Base-by-base conservation (phyloP, 805 yeast species). In the Lachancea meyersii region DNA sequence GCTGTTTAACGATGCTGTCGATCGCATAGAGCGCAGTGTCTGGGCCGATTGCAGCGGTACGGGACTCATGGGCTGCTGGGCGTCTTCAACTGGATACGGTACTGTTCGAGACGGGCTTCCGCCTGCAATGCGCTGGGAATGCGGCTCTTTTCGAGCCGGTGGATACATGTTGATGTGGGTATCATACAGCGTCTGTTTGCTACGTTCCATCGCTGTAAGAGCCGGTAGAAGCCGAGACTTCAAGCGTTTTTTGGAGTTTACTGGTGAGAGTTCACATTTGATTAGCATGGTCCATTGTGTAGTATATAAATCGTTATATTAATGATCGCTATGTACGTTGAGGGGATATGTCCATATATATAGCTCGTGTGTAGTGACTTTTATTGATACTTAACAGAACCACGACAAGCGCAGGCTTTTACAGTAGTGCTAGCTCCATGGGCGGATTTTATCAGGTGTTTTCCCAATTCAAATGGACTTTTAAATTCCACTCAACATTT, bases 91-190 rank as follows among this genome's bases (percentile, higher is more conserved):
- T n/a, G 53, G 55, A 40, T 52, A 50, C 11, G 56, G 53, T 16
- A 52, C 48, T 19, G 45, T 38, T 40, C 41, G 48, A 18, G 30
- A 34, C 11, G 37, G 32, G 28, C 35, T 34, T n/a, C 14, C 18
- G 22, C 35, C 17, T 8, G 18, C 17, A 8, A 17, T 30, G 16
- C 30, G 27, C 31, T 30, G 40, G 8, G 31, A 18, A 20, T 24
- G 5, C 11, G 17, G 30, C 30, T 39, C 35, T 36, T 22, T 18
- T 13, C 31, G 17, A 39, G 42, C 19, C 7, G 53, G 54, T n/a
- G 60, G 60, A 33, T 47, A 52, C 50, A 52, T 48, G 14, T 51
- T 52, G 20, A 55, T 53, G 35, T 54, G 56, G 22, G 45, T 51
- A 11, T 46, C 53, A 40, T 55, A 55, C 14, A 48, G 50, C 21